A percentile compares a stretch with the other conserved stretches of the same genome.
Evolutionary conservation across 331 rosid species (phyloP).

Genomic region (Cydonia oblonga): DNA sequence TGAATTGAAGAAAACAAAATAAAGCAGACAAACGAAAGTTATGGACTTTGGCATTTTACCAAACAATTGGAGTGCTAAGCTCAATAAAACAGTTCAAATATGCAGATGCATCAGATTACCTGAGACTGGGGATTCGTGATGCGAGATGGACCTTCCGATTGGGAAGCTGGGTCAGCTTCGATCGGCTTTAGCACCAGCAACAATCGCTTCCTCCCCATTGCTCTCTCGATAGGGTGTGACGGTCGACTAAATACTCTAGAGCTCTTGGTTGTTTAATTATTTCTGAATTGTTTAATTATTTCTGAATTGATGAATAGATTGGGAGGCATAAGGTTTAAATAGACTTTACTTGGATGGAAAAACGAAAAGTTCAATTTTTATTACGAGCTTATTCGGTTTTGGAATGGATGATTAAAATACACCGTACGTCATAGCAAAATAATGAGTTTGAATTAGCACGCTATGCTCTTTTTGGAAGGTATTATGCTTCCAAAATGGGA

Average conservation of each 20-base stretch:
- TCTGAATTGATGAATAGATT: no score
- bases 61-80: constrained; percentile 24
- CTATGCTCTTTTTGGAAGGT: no score
- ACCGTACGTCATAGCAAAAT: no score
- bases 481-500: no score
- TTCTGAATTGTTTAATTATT: no score
- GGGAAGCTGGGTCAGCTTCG: constrained; percentile 29
- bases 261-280: not conserved
- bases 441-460: no score
- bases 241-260: not conserved
- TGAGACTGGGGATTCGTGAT: constrained; percentile 21
- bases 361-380: no score
- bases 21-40: not conserved
- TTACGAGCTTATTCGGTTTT: no score
- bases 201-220: constrained; percentile 49
- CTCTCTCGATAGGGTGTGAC: not conserved
- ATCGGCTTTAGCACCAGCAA: constrained; percentile 57
- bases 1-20: not conserved
- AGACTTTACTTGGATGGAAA: no score
- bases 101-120: constrained; percentile 14
- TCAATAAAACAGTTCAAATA: not conserved
- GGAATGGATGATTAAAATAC: no score
- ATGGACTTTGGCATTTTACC: constrained; percentile 23
- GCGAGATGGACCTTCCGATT: constrained; percentile 25
- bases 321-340: no score